Percentiles rank a stretch among this genome's conserved stretches.
Conservation (phyloP, 2,329 filamentous ascomycete genomes). For the Aspergillus fumigatus region DNA sequence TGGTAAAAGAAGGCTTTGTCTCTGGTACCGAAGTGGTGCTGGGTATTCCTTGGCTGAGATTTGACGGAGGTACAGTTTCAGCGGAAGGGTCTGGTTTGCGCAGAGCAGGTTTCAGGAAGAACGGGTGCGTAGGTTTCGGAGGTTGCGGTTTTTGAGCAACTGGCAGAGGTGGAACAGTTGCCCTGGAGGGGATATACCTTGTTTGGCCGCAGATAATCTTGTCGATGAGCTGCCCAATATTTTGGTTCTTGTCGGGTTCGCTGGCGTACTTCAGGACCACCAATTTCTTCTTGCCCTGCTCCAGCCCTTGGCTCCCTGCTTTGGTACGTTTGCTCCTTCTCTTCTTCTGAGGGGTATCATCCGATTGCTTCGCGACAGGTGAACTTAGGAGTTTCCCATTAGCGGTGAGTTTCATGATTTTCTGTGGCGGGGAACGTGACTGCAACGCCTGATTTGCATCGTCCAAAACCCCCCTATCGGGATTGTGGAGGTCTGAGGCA, state of each 20-base stretch:
- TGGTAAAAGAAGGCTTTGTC: not conserved
- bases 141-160: conserved; percentile 20
- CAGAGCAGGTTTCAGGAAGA: conserved; percentile 58
- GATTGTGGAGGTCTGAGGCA: not conserved
- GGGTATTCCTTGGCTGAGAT: not conserved
- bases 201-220: conserved; percentile 51
- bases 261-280: conserved; percentile 58
- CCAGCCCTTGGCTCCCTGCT: conserved; percentile 31
- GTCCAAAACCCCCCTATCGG: not conserved
- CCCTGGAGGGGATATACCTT: conserved; percentile 21
- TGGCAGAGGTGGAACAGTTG: conserved; percentile 17
- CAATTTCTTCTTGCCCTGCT: conserved; percentile 31
- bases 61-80: not conserved
- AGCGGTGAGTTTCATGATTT: conserved; percentile 40
- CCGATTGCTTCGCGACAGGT: conserved; percentile 20
- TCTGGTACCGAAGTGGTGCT: not conserved
- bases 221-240: conserved; percentile 58
- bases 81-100: conserved; percentile 11
- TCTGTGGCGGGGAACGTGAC: conserved; percentile 48
- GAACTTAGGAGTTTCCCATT: conserved; percentile 44
- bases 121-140: conserved; percentile 59
- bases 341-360: conserved; percentile 16
- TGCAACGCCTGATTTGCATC: conserved; percentile 17
- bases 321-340: conserved; percentile 32
- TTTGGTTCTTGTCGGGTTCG: conserved; percentile 42